Evolutionary conservation across 2,329 filamentous ascomycete species (phyloP), one percentile per base, ranked within the genome.

Genomic region (Aspergillus bombycis): DNA sequence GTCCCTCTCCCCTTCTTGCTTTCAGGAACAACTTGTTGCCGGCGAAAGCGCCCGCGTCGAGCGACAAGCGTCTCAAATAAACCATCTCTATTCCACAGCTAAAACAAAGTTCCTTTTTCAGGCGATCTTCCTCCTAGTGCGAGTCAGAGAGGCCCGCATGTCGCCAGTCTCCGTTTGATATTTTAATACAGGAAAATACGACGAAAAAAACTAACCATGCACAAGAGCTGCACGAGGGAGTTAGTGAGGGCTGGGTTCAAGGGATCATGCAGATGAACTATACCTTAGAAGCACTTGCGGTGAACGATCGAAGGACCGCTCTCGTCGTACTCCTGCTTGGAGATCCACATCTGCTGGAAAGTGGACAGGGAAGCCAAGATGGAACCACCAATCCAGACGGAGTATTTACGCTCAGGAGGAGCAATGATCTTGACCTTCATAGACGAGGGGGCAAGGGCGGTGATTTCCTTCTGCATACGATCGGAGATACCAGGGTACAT

Each of bases 291-390:
- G 92, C 94, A 97, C 93, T 97, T 98, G 91, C 94, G 92, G 91
- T 98, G 94, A 79, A 98, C 94, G 81, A 98, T 98, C 80, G 94
- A 97, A 78, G 94, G 95, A 86, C 94, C 94, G 84, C 91, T 95
- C 93, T 98, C 95, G 88, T 99, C 95, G 90, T 98, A 98, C 89
- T 98, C 94, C 88, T 99, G 95, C 93, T 99, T 99, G 78, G 95
- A 99, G 90, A 99, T 98, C 95, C 95, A 99, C 95, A 99, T 99
- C 88, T 99, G 95, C 89, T 99, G 95, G 94, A 99, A 99, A 84
- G 95, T 99, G 75, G 95, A 99, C 78, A 99, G 92, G 71, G 95
- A 99, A 77, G 95, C 95, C 80, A 99, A 86, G 86, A 99, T 99
- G 84, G 95, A 99, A 89, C 95, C 95, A 95, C 95, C 95, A 83